phyloP scores from a whole-genome alignment of 306 rosid species.

The Mucuna pruriens region DNA sequence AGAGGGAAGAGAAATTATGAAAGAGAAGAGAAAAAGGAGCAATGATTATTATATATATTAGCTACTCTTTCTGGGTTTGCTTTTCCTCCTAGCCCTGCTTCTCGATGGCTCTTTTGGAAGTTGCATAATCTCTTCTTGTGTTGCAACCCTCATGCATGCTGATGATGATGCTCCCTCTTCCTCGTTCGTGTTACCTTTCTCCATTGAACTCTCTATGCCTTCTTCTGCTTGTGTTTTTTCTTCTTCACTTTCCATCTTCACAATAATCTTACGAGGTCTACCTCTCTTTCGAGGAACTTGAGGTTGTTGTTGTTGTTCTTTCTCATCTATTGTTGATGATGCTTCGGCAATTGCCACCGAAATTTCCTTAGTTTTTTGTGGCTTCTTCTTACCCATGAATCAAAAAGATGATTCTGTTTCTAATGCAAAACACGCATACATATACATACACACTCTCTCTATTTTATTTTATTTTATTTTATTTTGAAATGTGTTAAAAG shows the following conservation, averaged over 20 bases:
- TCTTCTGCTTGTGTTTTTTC: conserved; percentile 19
- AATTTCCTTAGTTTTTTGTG: conserved; percentile 72
- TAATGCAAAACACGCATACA: conserved; percentile 16
- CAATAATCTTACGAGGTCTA: conserved; percentile 77
- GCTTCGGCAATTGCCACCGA: conserved; percentile 85
- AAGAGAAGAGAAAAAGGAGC: neutral
- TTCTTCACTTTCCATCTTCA: conserved; percentile 42
- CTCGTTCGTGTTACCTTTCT: conserved; percentile 36
- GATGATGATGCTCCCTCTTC: conserved; percentile 41
- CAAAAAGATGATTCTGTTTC: conserved; percentile 27
- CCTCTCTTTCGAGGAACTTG: conserved; percentile 82
- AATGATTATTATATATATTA: conserved; percentile 7
- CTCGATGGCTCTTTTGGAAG: conserved; percentile 51
- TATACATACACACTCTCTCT: neutral
- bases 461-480: neutral
- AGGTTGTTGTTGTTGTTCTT: conserved; percentile 43
- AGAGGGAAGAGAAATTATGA: neutral
- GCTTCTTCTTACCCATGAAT: conserved; percentile 78
- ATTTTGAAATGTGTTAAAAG: conserved; percentile 28
- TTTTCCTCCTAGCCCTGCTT: conserved; percentile 78
- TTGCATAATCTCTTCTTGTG: conserved; percentile 36
- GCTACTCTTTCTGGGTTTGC: conserved; percentile 93
- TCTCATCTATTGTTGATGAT: conserved; percentile 57
- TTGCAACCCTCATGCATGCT: conserved; percentile 28
- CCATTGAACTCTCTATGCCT: conserved; percentile 39